Percentiles rank a stretch among this genome's conserved stretches.
Evolutionary conservation across 352 stramenopile species (phyloP).

Genomic region (Globisporangium cystogenes): DNA sequence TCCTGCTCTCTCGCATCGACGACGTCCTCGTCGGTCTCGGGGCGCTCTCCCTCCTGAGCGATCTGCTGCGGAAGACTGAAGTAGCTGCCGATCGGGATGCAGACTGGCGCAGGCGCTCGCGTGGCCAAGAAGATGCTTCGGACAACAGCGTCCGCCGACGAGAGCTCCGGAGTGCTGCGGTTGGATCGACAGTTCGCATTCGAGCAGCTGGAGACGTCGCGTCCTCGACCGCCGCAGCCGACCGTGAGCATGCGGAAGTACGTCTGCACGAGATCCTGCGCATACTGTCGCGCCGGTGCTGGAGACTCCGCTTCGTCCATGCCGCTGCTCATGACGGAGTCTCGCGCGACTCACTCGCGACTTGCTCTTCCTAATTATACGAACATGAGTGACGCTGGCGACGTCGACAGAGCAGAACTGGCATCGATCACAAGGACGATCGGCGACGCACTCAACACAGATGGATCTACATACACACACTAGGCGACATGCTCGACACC

Average conservation of each 20-base stretch:
- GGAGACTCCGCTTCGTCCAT: too few relatives aligned
- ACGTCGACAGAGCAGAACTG: too few relatives aligned
- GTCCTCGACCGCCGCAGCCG: slow-evolving; percentile 22
- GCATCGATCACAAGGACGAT: too few relatives aligned
- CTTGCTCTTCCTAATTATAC: too few relatives aligned
- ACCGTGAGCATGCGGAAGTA: slow-evolving; percentile 65
- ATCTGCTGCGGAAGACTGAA: not conserved
- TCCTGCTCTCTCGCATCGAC: slow-evolving; percentile 6
- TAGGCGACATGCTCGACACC: too few relatives aligned
- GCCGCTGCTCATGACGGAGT: too few relatives aligned
- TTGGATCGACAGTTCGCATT: slow-evolving; percentile 41
- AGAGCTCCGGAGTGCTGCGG: slow-evolving; percentile 9
- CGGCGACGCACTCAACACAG: too few relatives aligned
- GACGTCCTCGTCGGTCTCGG: slow-evolving; percentile 9
- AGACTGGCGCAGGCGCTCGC: slow-evolving; percentile 34
- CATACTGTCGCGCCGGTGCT: slow-evolving; percentile 23
- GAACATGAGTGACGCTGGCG: too few relatives aligned
- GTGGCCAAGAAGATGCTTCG: slow-evolving; percentile 46
- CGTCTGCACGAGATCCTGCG: slow-evolving; percentile 39
- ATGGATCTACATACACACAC: too few relatives aligned
- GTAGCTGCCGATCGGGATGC: slow-evolving; percentile 15
- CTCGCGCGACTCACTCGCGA: too few relatives aligned
- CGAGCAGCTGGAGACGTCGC: slow-evolving; percentile 10
- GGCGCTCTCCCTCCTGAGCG: slow-evolving; percentile 1
- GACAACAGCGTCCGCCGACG: slow-evolving; percentile 37